Evolutionary conservation across 2,329 filamentous ascomycete species (phyloP), one percentile per base, ranked within the genome.

Genomic region (Diaporthe sp.): DNA sequence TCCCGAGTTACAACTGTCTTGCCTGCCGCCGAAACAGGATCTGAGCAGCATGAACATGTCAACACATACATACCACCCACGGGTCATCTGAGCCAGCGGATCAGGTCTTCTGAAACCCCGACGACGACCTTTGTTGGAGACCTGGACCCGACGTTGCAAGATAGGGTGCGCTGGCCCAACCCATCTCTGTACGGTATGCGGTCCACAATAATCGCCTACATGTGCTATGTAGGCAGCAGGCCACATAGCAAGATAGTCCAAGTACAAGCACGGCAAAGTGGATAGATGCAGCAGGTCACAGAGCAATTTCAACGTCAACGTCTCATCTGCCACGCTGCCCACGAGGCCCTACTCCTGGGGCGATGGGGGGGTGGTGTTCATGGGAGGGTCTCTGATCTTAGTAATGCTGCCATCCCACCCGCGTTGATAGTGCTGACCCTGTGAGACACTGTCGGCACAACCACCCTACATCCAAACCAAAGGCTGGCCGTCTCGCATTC

Each of bases 371-470:
- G 2, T 37, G 53, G 44, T 42, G 39, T 61, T 39, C 70, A 55
- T 37, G 31, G 34, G 34, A 34, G 34, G 34, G 71, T 73, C 58
- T 73, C 49, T 65, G 47, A 17, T 73, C 68, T 76, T 73, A 72
- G 67, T 76, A 76, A 75, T 68, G 71, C 72, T 51, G 31, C 61
- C 71, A 71, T 65, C 75, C 60, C 71, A 73, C 65, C 53, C 44
- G 37, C 67, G 37, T 34, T 72, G 72, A 57, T 74, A 74, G 76
- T 70, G 76, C 76, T 77, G 68, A 77, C 71, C 44, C 60, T 61
- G 34, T 75, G 76, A 77, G 76, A 75, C 76, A 77, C 67, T 55
- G 67, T 72, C 55, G 39, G 67, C 67, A 34, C 72, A 75, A 74
- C 51, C 53, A 74, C 51, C 53, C 72, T 74, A 58, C 49, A 61